Evolutionary conservation across 208 protist species (phyloP), one percentile per base, ranked within the genome.

Genomic region (Acanthamoeba castellanii): DNA sequence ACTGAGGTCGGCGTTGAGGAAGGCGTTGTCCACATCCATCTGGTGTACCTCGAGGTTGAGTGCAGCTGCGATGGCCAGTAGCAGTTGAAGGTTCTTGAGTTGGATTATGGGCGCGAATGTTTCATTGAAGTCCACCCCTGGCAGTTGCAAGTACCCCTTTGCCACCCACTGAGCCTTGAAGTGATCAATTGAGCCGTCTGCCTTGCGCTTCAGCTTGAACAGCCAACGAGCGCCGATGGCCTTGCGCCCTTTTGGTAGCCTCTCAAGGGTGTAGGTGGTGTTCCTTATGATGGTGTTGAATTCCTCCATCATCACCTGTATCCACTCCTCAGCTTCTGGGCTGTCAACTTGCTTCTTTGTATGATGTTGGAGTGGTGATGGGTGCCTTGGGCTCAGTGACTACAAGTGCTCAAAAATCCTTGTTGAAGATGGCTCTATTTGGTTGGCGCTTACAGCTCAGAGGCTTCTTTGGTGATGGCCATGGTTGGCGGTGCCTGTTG

Each of bases 11-110:
- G 20, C 55, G 2, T 93, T 3, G 5, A 93, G 89, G 14, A 93
- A 81, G 34, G 89, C 64, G 27, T 4, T 42, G 8, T 93, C 27
- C 27, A 93, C 88, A 93, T 93, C 61, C 88, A 93, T 93, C 61
- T 93, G 59, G 20, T 93, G 88, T 14, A 93, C 7, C 0, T 78
- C 22, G 0, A 93, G 50, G 7, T 59, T 32, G 22, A 72, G 34
- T 0, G 2, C 25, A 8, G 52, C 47, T 0, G 57, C 87, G 37
- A 89, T 14, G 2, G 22, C 59, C 50, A 92, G 55, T 0, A 74
- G 9, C 0, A 50, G 22, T 3, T 18, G 32, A 5, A 92, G n/a
- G 6, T 30, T 72, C 55, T 72, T 9, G 7, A 30, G 22, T 2
- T 25, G 9, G 0, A 72, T 1, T 7, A 92, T 25, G 6, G 37